Evolutionary conservation across 2,329 filamentous ascomycete genomes (phyloP).

Genomic region (Ilyonectria mors-panacis): DNA sequence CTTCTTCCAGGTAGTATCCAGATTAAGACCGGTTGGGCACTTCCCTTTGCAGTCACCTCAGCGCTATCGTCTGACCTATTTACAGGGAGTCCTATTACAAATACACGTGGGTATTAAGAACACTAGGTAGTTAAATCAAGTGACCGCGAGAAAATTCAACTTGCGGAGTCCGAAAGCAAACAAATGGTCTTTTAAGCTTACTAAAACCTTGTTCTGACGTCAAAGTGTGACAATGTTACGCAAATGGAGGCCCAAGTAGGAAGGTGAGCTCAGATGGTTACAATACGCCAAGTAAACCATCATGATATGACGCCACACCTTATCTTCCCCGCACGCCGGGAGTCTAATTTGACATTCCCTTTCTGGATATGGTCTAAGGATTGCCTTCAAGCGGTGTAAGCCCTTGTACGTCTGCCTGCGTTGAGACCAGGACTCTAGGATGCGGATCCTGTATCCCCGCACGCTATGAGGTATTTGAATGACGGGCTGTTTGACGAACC

Average conservation of each 20-base stretch:
- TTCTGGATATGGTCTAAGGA: constrained; percentile 25
- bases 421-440: background rate
- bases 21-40: too few relatives aligned
- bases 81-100: too few relatives aligned
- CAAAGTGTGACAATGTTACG: constrained; percentile 19
- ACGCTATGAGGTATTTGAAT: background rate
- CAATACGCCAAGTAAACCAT: constrained; percentile 26
- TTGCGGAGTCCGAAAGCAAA: background rate
- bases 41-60: too few relatives aligned
- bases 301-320: constrained; percentile 33
- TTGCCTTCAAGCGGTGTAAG: background rate
- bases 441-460: constrained; percentile 25
- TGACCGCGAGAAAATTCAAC: background rate
- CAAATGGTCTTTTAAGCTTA: background rate
- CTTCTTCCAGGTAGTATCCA: too few relatives aligned
- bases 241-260: constrained; percentile 30
- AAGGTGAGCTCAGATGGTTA: constrained; percentile 27
- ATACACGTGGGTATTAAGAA: too few relatives aligned
- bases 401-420: background rate
- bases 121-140: background rate
- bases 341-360: constrained; percentile 30
- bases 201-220: background rate
- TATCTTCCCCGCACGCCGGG: constrained; percentile 27
- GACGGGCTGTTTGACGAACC: background rate
- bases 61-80: too few relatives aligned